phyloP scores from a whole-genome alignment of 2,329 filamentous ascomycete species.

The Bipolaris victoriae region DNA sequence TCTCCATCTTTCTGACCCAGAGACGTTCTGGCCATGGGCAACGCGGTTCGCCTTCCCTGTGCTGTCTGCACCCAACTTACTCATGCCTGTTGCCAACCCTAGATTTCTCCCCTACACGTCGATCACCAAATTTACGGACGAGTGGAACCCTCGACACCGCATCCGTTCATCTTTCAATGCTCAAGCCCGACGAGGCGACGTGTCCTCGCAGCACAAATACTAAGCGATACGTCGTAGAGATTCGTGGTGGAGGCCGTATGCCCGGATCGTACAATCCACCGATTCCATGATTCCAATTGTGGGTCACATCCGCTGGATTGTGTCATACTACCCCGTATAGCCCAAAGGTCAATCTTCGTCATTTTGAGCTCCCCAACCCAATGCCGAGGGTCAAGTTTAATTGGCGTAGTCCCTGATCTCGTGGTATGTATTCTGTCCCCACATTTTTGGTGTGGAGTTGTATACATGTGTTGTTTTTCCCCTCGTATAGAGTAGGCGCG shows the following conservation, averaged over 20 bases:
- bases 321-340: conserved; percentile 18
- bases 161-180: conserved; percentile 7
- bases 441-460: background rate
- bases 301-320: conserved; percentile 8
- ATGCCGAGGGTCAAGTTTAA: background rate
- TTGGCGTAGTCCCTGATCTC: background rate
- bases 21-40: conserved; percentile 9
- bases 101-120: background rate
- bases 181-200: conserved; percentile 7
- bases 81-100: conserved; percentile 2
- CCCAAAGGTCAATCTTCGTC: background rate
- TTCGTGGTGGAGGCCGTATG: conserved; percentile 6
- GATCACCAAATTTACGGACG: background rate
- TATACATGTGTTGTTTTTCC: background rate
- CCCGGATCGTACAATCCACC: conserved; percentile 9
- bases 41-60: conserved; percentile 5
- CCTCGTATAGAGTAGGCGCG: too few relatives aligned
- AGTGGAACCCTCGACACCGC: conserved; percentile 6
- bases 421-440: background rate
- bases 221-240: conserved; percentile 14
- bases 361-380: background rate
- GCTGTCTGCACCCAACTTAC: conserved; percentile 1
- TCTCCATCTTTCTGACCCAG: conserved; percentile 20
- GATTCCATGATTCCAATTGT: conserved; percentile 9
- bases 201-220: conserved; percentile 11